A percentile compares a stretch with the other conserved stretches of the same genome.
Conservation (phyloP, 805 yeast genomes). For the Tetrapisispora pingtungensis region DNA sequence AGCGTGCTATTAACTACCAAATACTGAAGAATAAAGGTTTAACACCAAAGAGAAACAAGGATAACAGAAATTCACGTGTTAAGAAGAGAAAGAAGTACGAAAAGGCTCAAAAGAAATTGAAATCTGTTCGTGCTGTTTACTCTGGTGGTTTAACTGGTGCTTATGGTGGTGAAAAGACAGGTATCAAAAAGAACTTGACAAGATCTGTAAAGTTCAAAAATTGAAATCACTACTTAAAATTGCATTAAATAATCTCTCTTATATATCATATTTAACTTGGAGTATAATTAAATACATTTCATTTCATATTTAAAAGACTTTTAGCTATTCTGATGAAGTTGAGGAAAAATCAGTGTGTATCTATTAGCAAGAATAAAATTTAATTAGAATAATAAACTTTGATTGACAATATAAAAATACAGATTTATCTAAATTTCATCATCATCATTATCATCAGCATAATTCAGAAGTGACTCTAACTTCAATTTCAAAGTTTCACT, state of each 20-base stretch:
- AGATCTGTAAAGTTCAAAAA: constrained; percentile 64
- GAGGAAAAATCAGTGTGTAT: too few relatives aligned
- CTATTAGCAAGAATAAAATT: too few relatives aligned
- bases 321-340: background rate
- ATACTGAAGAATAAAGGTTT: constrained; percentile 94
- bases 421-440: too few relatives aligned
- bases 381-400: too few relatives aligned
- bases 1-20: constrained; percentile 91
- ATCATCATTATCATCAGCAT: background rate
- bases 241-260: background rate
- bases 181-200: constrained; percentile 91
- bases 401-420: too few relatives aligned
- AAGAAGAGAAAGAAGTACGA: constrained; percentile 98
- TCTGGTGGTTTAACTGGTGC: constrained; percentile 59
- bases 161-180: constrained; percentile 90
- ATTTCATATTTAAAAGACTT: background rate
- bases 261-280: too few relatives aligned
- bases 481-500: constrained; percentile 6
- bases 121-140: constrained; percentile 84
- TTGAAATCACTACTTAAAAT: constrained; percentile 4
- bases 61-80: constrained; percentile 89
- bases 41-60: constrained; percentile 88
- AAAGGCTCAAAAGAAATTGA: constrained; percentile 85
- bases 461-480: background rate
- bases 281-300: background rate